phyloP scores from a whole-genome alignment of 306 rosid genomes.

The Dalbergia cultrata region DNA sequence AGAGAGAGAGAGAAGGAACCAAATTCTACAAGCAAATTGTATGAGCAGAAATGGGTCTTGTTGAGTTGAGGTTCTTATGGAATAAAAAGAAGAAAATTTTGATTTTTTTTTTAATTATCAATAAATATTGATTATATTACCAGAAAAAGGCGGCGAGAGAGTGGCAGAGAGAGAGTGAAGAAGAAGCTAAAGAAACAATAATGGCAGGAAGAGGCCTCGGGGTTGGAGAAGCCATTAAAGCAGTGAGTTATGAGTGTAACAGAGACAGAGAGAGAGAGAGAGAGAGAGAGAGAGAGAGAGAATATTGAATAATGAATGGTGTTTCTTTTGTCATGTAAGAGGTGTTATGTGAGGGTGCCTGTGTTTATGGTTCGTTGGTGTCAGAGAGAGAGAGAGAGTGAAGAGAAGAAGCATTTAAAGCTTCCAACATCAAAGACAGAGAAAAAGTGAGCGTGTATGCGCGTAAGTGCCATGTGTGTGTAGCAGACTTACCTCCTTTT shows the following conservation, averaged over 20 bases:
- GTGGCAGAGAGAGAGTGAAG: constrained; percentile 27
- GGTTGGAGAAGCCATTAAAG: constrained; percentile 59
- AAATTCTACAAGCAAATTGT: not conserved
- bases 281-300: no score
- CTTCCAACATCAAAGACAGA: constrained; percentile 55
- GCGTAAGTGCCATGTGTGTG: constrained; percentile 46
- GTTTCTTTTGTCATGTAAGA: not conserved
- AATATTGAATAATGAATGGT: constrained; percentile 38
- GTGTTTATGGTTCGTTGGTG: constrained; percentile 40
- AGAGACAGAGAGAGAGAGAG: no score
- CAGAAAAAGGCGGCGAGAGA: constrained; percentile 46
- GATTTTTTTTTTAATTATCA: not conserved
- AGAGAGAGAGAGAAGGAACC: not conserved
- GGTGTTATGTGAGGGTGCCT: no score
- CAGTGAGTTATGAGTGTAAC: constrained; percentile 24
- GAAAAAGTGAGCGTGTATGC: constrained; percentile 38
- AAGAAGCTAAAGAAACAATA: constrained; percentile 19
- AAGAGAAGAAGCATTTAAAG: constrained; percentile 58
- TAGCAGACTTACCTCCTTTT: constrained; percentile 21
- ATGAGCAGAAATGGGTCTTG: not conserved
- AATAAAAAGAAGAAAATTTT: constrained; percentile 14
- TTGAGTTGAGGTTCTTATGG: not conserved
- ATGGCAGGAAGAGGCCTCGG: constrained; percentile 39
- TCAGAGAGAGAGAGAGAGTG: constrained; percentile 53
- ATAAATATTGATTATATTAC: not conserved